Evolutionary conservation across 2,329 filamentous ascomycete genomes (phyloP), one percentile per base, ranked within the genome.

Genomic region (Endothia cerciana): DNA sequence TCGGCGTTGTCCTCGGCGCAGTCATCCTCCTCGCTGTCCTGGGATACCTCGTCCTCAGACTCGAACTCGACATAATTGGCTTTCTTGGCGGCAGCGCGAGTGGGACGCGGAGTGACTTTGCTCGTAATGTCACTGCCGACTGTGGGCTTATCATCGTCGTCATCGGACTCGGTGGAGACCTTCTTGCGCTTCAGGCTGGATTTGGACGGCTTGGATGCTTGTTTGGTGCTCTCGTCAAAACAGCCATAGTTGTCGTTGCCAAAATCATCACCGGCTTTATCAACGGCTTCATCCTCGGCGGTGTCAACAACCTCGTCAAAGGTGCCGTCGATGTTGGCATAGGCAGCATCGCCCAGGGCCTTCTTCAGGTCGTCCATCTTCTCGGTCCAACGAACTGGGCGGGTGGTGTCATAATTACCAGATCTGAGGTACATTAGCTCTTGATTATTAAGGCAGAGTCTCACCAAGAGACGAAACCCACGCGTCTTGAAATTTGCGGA

Each of bases 341-440:
- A 61, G 45, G 36, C 45, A 28, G 59, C 43, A 53, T 76, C 74
- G 0, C 73, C 71, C 0, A 78, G 69, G 56, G 73, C 78, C 53
- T 74, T 73, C 51, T 72, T 71, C 1, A 71, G 71, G 55, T 80
- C 76, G 0, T 75, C 73, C 15, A 75, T 58, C 2, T 68, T 70
- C 65, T 80, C 79, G 4, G 70, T 69, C 60, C 73, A 80, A 0
- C 19, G 53, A 19, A 80, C 77, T 0, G 72, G 51, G 4, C 77
- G 75, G 3, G 69, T 73, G 4, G 70, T 71, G 13, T 70, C 59
- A 1, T 69, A 66, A 61, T 77, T 72, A 6, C 71, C 71, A 5
- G 57, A 11, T 4, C 38, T 55, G 47, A n/a, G 47, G 41, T 4
- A 43, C 6, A 15, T 60, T 38, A 60, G 57, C 40, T 36, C 10